A percentile compares a stretch with the other conserved stretches of the same genome.
Conservation (phyloP, 129 eudicot species). For the Arctium minus region DNA sequence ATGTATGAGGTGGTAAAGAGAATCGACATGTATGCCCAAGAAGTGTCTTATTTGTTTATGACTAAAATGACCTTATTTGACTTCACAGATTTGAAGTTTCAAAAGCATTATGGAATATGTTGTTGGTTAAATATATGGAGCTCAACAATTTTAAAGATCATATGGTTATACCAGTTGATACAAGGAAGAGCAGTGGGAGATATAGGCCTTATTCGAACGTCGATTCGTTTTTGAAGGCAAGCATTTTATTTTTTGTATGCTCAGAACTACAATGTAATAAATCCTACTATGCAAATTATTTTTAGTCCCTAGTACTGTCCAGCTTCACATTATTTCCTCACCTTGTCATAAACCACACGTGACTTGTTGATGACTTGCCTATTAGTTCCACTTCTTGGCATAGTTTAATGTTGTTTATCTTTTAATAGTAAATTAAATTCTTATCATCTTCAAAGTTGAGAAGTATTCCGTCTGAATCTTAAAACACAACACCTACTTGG, state of each 20-base stretch:
- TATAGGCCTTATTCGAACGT: conserved; percentile 77
- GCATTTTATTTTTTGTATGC: background rate
- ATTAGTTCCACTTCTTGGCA: too few relatives aligned
- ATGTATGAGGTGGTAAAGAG: background rate
- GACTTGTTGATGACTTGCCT: background rate
- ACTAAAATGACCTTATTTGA: background rate
- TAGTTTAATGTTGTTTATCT: too few relatives aligned
- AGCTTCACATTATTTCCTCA: background rate
- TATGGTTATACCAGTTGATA: conserved; percentile 35
- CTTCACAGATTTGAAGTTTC: conserved; percentile 61
- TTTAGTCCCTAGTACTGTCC: background rate
- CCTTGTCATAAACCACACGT: too few relatives aligned
- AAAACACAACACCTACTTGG: too few relatives aligned
- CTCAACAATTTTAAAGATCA: conserved; percentile 40
- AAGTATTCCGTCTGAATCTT: too few relatives aligned
- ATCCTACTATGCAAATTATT: too few relatives aligned
- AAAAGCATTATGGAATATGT: conserved; percentile 52
- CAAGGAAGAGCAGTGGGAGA: conserved; percentile 64
- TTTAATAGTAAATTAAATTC: too few relatives aligned
- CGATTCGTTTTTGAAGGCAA: conserved; percentile 66
- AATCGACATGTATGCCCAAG: background rate
- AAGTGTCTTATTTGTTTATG: background rate
- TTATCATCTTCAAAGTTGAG: too few relatives aligned
- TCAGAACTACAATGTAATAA: background rate
- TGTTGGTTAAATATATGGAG: conserved; percentile 51